Evolutionary conservation across 139 green algal genomes (phyloP).

Genomic region (Eudorina sp.): DNA sequence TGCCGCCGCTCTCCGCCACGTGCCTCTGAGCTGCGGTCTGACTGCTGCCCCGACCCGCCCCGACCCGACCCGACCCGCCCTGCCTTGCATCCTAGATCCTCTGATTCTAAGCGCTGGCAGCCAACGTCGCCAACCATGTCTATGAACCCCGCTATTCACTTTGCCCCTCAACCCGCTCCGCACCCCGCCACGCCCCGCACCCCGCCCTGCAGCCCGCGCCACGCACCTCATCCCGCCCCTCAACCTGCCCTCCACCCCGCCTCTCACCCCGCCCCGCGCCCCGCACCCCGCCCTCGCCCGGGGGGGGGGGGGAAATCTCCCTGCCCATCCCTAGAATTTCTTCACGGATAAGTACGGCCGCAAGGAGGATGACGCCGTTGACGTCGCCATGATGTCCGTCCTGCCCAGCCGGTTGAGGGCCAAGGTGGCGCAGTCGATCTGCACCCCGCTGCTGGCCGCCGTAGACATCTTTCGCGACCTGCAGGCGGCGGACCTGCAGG

Average conservation of each 20-base stretch:
- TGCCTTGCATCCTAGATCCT: too few species aligned
- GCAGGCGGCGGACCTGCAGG: constrained; percentile 22
- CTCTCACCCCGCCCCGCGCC: neutral
- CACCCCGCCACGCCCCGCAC: neutral
- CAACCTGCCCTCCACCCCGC: neutral
- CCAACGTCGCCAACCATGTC: too few species aligned
- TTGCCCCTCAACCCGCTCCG: neutral
- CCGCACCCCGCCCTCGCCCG: neutral
- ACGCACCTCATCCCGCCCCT: neutral
- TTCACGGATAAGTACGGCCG: constrained; percentile 36
- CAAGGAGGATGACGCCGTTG: constrained; percentile 23
- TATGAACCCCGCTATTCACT: too few species aligned
- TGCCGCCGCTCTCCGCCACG: too few species aligned
- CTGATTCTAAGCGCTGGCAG: too few species aligned
- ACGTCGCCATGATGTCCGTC: neutral
- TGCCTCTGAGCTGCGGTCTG: too few species aligned
- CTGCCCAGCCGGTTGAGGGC: constrained; percentile 10
- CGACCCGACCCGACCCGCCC: too few species aligned
- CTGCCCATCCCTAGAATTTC: constrained; percentile 12
- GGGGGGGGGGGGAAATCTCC: too few species aligned
- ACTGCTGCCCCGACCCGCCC: too few species aligned
- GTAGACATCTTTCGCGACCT: constrained; percentile 27
- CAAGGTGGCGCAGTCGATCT: constrained; percentile 29
- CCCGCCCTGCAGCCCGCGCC: neutral
- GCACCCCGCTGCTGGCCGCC: neutral